Percentiles rank a stretch among this genome's conserved stretches.
These are phyloP conservation scores for Aegilops bicornis DNA, from an alignment of 176 grass and related monocot species.

Conservation along the genomic window DNA sequence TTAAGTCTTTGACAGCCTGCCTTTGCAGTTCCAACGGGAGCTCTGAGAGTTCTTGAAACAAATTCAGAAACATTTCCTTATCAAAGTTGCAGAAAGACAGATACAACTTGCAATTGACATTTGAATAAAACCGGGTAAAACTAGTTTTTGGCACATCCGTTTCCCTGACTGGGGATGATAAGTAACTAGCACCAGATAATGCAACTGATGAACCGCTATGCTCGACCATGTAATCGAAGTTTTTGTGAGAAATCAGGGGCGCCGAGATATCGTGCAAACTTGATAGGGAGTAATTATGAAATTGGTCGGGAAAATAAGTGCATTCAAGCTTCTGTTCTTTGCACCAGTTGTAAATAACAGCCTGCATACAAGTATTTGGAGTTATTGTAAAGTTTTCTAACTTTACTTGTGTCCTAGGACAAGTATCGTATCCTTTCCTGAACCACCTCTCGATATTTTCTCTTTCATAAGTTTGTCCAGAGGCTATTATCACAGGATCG, in stretches of 20 bases:
- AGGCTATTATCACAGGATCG: slow-evolving; percentile 89
- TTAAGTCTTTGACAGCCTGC: slow-evolving; percentile 60
- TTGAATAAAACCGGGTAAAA: slow-evolving; percentile 53
- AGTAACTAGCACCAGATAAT: slow-evolving; percentile 47
- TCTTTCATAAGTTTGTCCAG: slow-evolving; percentile 93
- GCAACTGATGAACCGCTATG: slow-evolving; percentile 56
- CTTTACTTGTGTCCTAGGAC: slow-evolving; percentile 83
- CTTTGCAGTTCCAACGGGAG: slow-evolving; percentile 60
- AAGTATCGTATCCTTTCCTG: slow-evolving; percentile 65
- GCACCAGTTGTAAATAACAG: slow-evolving; percentile 80
- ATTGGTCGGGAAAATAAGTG: slow-evolving; percentile 45
- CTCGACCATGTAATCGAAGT: slow-evolving; percentile 43
- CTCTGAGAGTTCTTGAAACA: slow-evolving; percentile 58
- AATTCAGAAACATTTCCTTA: slow-evolving; percentile 73
- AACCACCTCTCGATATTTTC: slow-evolving; percentile 86
- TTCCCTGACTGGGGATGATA: slow-evolving; percentile 49
- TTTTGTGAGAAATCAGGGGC: slow-evolving; percentile 61
- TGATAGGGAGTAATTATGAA: slow-evolving; percentile 66
- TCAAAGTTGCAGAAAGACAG: slow-evolving; percentile 71
- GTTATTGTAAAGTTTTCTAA: slow-evolving; percentile 64
- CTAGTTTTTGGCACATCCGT: slow-evolving; percentile 46
- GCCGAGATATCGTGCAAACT: slow-evolving; percentile 77
- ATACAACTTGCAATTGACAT: slow-evolving; percentile 56
- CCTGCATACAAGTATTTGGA: slow-evolving; percentile 77
- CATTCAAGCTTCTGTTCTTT: slow-evolving; percentile 42